Evolutionary conservation across 768 basidiomycete genomes (phyloP).

Genomic region (Auricularia sp.): DNA sequence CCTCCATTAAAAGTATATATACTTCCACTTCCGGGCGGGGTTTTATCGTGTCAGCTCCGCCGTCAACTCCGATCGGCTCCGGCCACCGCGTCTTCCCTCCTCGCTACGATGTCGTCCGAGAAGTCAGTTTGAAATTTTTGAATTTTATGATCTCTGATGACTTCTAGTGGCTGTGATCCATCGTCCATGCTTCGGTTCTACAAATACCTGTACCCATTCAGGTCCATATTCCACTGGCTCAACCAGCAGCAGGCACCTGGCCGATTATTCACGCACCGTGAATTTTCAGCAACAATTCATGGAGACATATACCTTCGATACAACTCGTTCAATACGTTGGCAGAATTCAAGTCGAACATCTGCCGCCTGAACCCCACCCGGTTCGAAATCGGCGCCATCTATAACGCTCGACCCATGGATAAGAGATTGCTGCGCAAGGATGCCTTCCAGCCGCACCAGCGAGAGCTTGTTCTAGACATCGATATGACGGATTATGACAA

Average conservation of each 20-base stretch:
- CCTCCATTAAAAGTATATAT: no score
- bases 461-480: slow-evolving; percentile 98
- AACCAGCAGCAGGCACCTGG: slow-evolving; percentile 80
- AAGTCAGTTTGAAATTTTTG: no score
- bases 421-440: slow-evolving; percentile 68
- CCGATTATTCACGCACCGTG: slow-evolving; percentile 81
- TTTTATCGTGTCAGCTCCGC: no score
- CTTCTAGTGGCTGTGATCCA: no score
- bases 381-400: slow-evolving; percentile 95
- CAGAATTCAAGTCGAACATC: slow-evolving; percentile 88
- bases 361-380: slow-evolving; percentile 78
- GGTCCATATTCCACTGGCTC: slow-evolving; percentile 87
- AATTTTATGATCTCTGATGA: no score
- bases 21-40: no score
- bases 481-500: slow-evolving; percentile 99
- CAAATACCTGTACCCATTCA: slow-evolving; percentile 86
- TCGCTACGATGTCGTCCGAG: no score
- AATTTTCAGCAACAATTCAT: slow-evolving; percentile 88
- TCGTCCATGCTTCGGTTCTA: slow-evolving; percentile 63
- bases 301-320: slow-evolving; percentile 92
- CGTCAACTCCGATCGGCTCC: no score
- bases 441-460: slow-evolving; percentile 59
- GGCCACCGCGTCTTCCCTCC: no score
- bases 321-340: slow-evolving; percentile 74
- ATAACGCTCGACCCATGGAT: slow-evolving; percentile 84